Conservation (phyloP, 306 rosid genomes). For the Erythrophleum fordii region DNA sequence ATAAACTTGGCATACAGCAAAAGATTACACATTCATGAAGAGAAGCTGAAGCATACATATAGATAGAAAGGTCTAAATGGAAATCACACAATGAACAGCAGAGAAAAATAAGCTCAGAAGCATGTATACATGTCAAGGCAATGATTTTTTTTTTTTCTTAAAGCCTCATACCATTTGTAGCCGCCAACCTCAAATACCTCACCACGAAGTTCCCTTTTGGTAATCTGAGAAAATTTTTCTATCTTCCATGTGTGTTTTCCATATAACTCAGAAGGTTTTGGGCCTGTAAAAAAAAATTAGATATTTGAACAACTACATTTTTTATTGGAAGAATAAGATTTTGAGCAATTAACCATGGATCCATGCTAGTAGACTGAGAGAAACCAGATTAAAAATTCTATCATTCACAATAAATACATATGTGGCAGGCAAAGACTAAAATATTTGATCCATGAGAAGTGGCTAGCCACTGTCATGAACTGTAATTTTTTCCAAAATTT, state of each 20-base stretch:
- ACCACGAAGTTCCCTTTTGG: constrained; percentile 98
- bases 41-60: constrained; percentile 24
- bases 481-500: not conserved
- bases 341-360: constrained; percentile 29
- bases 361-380: constrained; percentile 10
- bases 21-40: constrained; percentile 29
- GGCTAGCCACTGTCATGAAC: not conserved
- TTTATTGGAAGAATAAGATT: constrained; percentile 1
- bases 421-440: not conserved
- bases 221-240: constrained; percentile 94
- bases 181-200: constrained; percentile 97
- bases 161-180: constrained; percentile 83
- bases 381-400: constrained; percentile 9
- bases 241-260: constrained; percentile 98
- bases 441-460: not conserved
- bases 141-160: not conserved
- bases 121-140: constrained; percentile 1
- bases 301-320: constrained; percentile 10
- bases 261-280: constrained; percentile 80
- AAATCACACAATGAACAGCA: constrained; percentile 10
- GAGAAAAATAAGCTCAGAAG: constrained; percentile 13
- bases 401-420: not conserved
- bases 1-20: not conserved
- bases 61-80: not conserved
- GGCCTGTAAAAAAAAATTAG: constrained; percentile 59